Evolutionary conservation across 495 filamentous ascomycete species (phyloP).

Genomic region (Penicillium cataractarum): DNA sequence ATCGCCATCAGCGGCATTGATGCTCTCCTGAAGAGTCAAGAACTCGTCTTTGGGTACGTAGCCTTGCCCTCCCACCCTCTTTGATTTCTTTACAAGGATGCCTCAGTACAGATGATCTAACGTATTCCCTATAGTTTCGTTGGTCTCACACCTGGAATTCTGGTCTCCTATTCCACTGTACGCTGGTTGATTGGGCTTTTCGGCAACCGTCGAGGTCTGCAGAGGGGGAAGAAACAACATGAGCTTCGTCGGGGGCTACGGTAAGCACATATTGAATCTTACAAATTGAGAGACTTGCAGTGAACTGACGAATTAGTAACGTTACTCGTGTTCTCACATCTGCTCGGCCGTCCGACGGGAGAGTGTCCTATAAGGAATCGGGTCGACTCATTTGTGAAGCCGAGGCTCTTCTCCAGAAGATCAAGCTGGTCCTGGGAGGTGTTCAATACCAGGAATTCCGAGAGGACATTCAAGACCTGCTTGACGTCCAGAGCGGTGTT

Average conservation of each 20-base stretch:
- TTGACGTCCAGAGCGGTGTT: slow-evolving; percentile 73
- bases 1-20: slow-evolving; percentile 95
- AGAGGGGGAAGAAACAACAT: slow-evolving; percentile 59
- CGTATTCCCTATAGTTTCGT: slow-evolving; percentile 61
- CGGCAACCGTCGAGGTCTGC: slow-evolving; percentile 67
- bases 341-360: slow-evolving; percentile 61
- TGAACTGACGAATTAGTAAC: slow-evolving; percentile 50
- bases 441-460: slow-evolving; percentile 78
- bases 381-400: slow-evolving; percentile 88
- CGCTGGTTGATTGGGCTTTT: slow-evolving; percentile 72
- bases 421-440: slow-evolving; percentile 63
- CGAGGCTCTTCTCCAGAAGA: slow-evolving; percentile 72
- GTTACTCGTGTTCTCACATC: slow-evolving; percentile 79
- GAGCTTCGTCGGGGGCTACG: slow-evolving; percentile 74
- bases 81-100: not conserved
- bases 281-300: not conserved
- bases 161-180: slow-evolving; percentile 76
- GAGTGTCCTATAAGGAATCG: slow-evolving; percentile 85
- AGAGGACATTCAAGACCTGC: slow-evolving; percentile 81
- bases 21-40: slow-evolving; percentile 88
- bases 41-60: slow-evolving; percentile 83
- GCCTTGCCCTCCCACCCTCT: not conserved
- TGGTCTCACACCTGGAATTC: slow-evolving; percentile 84
- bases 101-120: slow-evolving; percentile 20
- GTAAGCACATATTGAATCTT: slow-evolving; percentile 35